Percentiles rank a stretch among this genome's conserved stretches.
These are phyloP conservation scores for Skeletonema costatum DNA, from an alignment of 108 stramenopile species.

Conservation along the genomic window DNA sequence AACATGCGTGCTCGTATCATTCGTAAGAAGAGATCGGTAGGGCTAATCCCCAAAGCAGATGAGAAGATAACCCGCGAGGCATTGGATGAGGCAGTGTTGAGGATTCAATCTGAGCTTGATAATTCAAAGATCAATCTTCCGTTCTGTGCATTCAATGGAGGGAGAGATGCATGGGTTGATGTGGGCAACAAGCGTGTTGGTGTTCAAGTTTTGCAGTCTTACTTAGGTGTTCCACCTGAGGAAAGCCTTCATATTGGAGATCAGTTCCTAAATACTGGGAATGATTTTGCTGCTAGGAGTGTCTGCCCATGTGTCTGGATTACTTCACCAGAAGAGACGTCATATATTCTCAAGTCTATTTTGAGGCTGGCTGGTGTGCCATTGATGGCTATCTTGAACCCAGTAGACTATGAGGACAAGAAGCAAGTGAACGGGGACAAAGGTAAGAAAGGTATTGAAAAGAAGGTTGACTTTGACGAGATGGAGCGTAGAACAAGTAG, in stretches of 20 bases:
- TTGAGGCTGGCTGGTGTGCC: constrained; percentile 75
- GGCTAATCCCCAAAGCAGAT: constrained; percentile 68
- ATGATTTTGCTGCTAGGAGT: constrained; percentile 88
- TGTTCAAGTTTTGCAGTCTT: constrained; percentile 80
- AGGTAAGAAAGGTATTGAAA: constrained; percentile 19
- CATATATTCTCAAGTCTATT: constrained; percentile 87
- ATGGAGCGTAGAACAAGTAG: constrained; percentile 62
- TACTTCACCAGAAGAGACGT: constrained; percentile 89
- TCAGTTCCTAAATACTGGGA: constrained; percentile 92
- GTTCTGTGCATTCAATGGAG: constrained; percentile 95
- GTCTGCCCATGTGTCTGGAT: constrained; percentile 93
- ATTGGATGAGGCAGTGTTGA: constrained; percentile 87
- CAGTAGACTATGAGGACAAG: constrained; percentile 14
- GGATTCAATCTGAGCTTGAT: constrained; percentile 73
- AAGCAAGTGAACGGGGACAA: constrained; percentile 7
- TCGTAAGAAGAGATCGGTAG: constrained; percentile 88
- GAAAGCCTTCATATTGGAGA: constrained; percentile 91
- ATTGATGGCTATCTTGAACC: constrained; percentile 34
- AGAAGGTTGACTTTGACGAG: constrained; percentile 67
- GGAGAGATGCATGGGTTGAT: constrained; percentile 92
- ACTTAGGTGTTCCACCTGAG: constrained; percentile 69
- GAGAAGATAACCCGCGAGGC: constrained; percentile 80
- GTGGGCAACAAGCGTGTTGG: constrained; percentile 93
- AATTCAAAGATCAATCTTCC: constrained; percentile 61
- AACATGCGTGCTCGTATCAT: constrained; percentile 75